Percentiles rank a stretch among this genome's conserved stretches.
phyloP scores from a whole-genome alignment of 805 yeast genomes.

The Yamadazyma ubonensis region DNA sequence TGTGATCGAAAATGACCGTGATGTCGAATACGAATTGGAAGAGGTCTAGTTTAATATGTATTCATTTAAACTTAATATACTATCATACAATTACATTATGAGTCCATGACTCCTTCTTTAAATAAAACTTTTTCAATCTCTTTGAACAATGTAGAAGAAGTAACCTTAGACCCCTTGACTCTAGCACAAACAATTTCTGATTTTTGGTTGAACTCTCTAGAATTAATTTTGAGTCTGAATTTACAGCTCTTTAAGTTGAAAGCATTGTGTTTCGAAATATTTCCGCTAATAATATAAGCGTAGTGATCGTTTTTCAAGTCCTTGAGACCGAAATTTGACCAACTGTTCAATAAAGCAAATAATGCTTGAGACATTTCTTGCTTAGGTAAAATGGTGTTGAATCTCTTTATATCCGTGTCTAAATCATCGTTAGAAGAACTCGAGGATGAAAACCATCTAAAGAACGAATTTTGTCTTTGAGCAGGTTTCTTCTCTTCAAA shows the following conservation, averaged over 20 bases:
- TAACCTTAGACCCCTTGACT: constrained; percentile 62
- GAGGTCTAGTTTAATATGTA: no score
- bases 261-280: constrained; percentile 59
- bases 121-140: constrained; percentile 65
- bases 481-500: constrained; percentile 25
- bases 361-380: constrained; percentile 65
- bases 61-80: no score
- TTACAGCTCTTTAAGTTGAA: constrained; percentile 62
- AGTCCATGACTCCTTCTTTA: constrained; percentile 60
- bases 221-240: constrained; percentile 53
- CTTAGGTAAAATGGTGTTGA: constrained; percentile 41
- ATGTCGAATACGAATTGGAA: constrained; percentile 9
- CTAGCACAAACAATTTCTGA: constrained; percentile 60
- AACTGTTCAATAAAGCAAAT: constrained; percentile 57
- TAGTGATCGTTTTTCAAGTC: constrained; percentile 48
- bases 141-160: constrained; percentile 56
- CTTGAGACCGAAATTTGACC: constrained; percentile 71
- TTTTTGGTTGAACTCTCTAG: constrained; percentile 40
- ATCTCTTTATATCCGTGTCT: constrained; percentile 32
- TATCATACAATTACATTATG: constrained; percentile 7
- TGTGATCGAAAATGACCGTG: constrained; percentile 23
- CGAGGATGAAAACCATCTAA: constrained; percentile 44
- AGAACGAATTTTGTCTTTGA: constrained; percentile 27
- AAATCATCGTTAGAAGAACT: constrained; percentile 18
- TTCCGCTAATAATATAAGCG: constrained; percentile 53